Percentiles rank a stretch among this genome's conserved stretches.
Conservation (phyloP, 2,329 filamentous ascomycete genomes). For the Cladophialophora immunda region DNA sequence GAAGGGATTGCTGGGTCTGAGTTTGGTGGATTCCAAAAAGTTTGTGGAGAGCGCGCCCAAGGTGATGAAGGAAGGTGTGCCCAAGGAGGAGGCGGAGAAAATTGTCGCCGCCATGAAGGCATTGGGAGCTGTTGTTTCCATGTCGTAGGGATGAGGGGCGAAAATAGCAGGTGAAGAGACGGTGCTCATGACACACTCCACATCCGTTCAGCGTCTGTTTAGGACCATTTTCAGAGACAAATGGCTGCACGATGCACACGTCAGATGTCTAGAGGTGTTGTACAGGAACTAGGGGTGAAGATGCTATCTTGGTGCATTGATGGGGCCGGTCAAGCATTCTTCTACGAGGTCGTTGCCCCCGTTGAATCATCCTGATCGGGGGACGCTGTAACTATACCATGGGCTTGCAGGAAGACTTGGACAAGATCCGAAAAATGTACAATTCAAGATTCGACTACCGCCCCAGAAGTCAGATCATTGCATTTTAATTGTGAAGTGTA, state of each 20-base stretch:
- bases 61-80: constrained; percentile 97
- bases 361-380: constrained; percentile 1
- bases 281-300: not conserved
- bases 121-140: constrained; percentile 83
- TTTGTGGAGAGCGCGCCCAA: constrained; percentile 98
- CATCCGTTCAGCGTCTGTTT: not conserved
- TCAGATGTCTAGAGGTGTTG: not conserved
- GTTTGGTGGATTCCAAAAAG: constrained; percentile 99
- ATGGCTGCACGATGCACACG: not conserved
- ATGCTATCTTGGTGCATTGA: not conserved
- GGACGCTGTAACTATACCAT: constrained; percentile 21
- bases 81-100: constrained; percentile 99
- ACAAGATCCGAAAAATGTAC: constrained; percentile 17
- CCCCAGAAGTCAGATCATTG: not conserved
- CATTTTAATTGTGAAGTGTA: not conserved
- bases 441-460: constrained; percentile 4
- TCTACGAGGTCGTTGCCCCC: not conserved
- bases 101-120: constrained; percentile 95
- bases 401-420: constrained; percentile 11
- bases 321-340: not conserved
- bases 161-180: not conserved
- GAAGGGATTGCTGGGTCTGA: constrained; percentile 93
- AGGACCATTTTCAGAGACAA: constrained; percentile 1
- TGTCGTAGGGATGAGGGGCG: constrained; percentile 73
- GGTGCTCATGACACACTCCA: not conserved